Evolutionary conservation across 1,284 basidiomycete species (phyloP).

Genomic region (Vanrija humicola): DNA sequence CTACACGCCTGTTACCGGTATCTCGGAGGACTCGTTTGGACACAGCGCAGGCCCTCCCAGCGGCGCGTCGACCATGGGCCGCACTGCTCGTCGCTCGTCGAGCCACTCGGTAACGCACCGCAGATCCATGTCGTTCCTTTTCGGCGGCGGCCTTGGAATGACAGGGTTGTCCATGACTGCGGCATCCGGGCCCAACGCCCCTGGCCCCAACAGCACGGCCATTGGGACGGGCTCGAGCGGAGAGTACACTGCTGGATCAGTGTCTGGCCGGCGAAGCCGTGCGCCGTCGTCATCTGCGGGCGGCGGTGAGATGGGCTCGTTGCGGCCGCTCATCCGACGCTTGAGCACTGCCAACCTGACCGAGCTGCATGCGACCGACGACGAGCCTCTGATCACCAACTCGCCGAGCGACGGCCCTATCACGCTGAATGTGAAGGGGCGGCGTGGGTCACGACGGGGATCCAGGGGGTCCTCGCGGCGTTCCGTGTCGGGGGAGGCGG

Average conservation of each 20-base stretch:
- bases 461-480: not conserved
- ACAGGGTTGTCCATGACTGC: constrained; percentile 27
- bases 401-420: constrained; percentile 24
- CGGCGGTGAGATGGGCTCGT: constrained; percentile 4
- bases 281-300: constrained; percentile 11
- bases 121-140: constrained; percentile 39
- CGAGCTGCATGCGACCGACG: constrained; percentile 15
- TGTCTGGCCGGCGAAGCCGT: constrained; percentile 15
- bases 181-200: not conserved
- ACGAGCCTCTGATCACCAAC: constrained; percentile 26
- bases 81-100: constrained; percentile 12
- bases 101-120: constrained; percentile 14
- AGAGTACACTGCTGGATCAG: constrained; percentile 2
- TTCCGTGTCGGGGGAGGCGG: not conserved
- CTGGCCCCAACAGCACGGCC: not conserved
- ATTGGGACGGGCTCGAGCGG: constrained; percentile 1
- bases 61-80: constrained; percentile 4
- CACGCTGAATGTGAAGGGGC: not conserved
- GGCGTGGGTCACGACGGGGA: not conserved
- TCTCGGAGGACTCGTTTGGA: constrained; percentile 32
- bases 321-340: constrained; percentile 26
- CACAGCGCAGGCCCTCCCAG: constrained; percentile 9
- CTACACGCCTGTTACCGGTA: constrained; percentile 10
- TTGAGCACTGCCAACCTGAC: constrained; percentile 23
- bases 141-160: constrained; percentile 36